These are phyloP conservation scores for Trichoderma aggressivum DNA, from an alignment of 2,329 filamentous ascomycete species.

Conservation along the genomic window DNA sequence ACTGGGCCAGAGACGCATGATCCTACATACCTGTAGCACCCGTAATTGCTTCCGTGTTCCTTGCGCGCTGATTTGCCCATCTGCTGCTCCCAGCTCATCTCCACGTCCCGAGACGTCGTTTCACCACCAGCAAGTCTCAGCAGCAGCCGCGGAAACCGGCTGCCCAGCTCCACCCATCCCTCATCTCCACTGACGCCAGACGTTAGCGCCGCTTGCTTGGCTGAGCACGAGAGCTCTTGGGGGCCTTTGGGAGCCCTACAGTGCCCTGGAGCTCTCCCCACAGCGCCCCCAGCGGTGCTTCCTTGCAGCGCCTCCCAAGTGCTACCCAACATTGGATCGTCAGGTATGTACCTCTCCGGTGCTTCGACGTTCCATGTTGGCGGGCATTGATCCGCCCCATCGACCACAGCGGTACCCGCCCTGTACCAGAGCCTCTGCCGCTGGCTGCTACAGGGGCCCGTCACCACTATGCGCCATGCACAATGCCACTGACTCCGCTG, in stretches of 20 bases:
- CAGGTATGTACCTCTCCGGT: not conserved
- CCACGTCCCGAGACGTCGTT: not conserved
- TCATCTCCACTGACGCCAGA: constrained; percentile 9
- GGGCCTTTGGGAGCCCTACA: constrained; percentile 8
- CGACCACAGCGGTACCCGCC: not conserved
- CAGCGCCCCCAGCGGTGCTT: constrained; percentile 2
- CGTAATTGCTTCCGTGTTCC: not conserved
- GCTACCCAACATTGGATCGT: not conserved
- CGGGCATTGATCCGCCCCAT: not conserved
- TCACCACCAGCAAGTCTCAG: constrained; percentile 9
- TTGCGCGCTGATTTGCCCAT: constrained; percentile 7
- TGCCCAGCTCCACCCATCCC: not conserved
- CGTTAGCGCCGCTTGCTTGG: constrained; percentile 7
- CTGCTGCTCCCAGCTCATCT: constrained; percentile 3
- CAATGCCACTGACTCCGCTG: constrained; percentile 8
- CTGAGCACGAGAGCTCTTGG: not conserved
- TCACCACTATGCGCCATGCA: constrained; percentile 10
- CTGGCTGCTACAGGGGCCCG: not conserved
- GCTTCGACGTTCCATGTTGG: not conserved
- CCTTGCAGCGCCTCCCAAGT: not conserved
- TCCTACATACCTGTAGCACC: not conserved
- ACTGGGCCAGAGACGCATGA: not conserved
- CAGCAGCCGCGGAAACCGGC: not conserved
- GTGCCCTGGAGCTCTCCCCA: constrained; percentile 6
- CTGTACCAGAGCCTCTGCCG: not conserved